A percentile compares a stretch with the other conserved stretches of the same genome.
Conservation (phyloP, 2,329 filamentous ascomycete species). For the Dothidotthia symphoricarpi region DNA sequence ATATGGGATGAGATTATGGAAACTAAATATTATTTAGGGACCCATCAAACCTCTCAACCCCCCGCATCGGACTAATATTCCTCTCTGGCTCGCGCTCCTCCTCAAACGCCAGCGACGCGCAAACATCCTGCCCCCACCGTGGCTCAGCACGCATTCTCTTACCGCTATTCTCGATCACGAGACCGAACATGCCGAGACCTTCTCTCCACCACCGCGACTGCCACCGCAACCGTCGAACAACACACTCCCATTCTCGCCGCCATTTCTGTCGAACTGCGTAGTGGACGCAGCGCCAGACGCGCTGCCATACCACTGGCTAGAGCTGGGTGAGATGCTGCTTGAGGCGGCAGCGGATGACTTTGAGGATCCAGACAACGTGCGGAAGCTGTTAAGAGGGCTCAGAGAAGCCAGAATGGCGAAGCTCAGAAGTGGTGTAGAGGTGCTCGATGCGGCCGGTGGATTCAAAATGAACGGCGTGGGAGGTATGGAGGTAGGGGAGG, state of each 20-base stretch:
- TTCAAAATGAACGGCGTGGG: constrained; percentile 82
- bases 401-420: constrained; percentile 88
- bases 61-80: constrained; percentile 74
- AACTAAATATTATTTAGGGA: constrained; percentile 58
- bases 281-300: constrained; percentile 65
- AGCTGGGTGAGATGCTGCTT: constrained; percentile 82
- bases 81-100: constrained; percentile 91
- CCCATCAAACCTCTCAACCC: constrained; percentile 73
- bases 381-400: constrained; percentile 74
- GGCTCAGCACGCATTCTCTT: constrained; percentile 77
- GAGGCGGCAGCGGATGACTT: constrained; percentile 84
- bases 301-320: constrained; percentile 93
- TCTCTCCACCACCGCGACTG: constrained; percentile 75
- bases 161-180: constrained; percentile 77
- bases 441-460: constrained; percentile 67
- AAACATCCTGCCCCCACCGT: constrained; percentile 87
- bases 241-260: constrained; percentile 51
- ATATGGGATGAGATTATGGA: constrained; percentile 3
- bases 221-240: constrained; percentile 55
- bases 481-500: constrained; percentile 89
- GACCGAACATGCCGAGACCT: constrained; percentile 65
- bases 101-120: constrained; percentile 92
- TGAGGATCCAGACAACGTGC: constrained; percentile 67
- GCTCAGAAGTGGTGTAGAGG: constrained; percentile 71
- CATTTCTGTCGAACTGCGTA: constrained; percentile 76